Evolutionary conservation across 2,329 filamentous ascomycete species (phyloP), one percentile per base, ranked within the genome.

Genomic region (Zalaria obscura): DNA sequence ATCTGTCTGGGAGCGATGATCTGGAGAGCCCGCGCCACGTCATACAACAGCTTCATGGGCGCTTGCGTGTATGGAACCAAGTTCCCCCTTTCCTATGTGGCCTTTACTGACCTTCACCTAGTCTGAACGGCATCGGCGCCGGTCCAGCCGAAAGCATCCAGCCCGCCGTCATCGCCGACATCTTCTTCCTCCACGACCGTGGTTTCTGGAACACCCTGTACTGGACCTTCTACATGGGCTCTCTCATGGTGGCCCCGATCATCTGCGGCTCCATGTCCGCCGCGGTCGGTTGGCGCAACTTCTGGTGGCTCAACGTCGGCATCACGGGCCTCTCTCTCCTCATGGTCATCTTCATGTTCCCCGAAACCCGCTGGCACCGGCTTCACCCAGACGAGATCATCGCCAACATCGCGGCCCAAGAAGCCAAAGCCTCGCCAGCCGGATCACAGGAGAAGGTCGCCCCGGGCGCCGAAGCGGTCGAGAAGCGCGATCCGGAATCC

Each of bases 301-400:
- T 80, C 55, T 80, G 75, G 72, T 80, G 76, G 76, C 62, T 80
- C 47, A 78, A 79, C 47, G 70, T 73, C 2, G 76, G 54, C 1
- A 39, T 80, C 2, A 56, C 76, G 2, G 68, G 60, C 1, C 50
- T 72, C 3, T 66, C 67, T 0, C 57, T 72, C 25, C 27, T 76
- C 4, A 61, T 74, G 52, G 63, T 70, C 29, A 54, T 78, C 27
- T 74, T 78, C 52, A 61, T 74, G 50, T 79, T 79, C 49, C 77
- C 77, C 0, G 76, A 80, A 53, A 80, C 76, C 29, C 72, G 71
- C 46, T 80, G 68, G 59, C 66, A 71, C 42, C 70, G 76, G 8
- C 44, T 47, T 3, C 61, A 66, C 40, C 56, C 55, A 2, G 45
- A 53, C 7, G 54, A 59, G 18, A 38, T 56, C 2, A 32, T 32